A percentile compares a stretch with the other conserved stretches of the same genome.
Evolutionary conservation across 2,329 filamentous ascomycete genomes (phyloP).

Genomic region (Colletotrichum tabaci): DNA sequence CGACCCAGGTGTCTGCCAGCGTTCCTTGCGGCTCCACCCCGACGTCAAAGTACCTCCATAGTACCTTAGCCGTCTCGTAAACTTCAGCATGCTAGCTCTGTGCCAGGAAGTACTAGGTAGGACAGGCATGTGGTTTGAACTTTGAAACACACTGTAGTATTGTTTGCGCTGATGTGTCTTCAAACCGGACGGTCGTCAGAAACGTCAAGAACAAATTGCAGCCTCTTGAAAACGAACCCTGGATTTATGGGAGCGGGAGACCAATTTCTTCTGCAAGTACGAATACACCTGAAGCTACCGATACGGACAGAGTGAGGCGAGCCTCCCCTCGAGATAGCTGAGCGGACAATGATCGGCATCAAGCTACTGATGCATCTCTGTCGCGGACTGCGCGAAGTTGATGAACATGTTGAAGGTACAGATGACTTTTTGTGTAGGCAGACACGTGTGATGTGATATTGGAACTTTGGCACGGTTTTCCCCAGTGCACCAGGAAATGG

Average conservation of each 20-base stretch:
- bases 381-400: not conserved
- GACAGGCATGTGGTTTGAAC: slow-evolving; percentile 36
- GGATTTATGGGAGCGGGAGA: slow-evolving; percentile 22
- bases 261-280: slow-evolving; percentile 22
- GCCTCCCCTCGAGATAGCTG: slow-evolving; percentile 33
- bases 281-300: slow-evolving; percentile 1
- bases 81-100: slow-evolving; percentile 14
- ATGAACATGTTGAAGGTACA: not conserved
- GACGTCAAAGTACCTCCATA: not conserved
- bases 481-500: not conserved
- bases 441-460: not conserved
- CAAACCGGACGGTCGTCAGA: slow-evolving; percentile 39
- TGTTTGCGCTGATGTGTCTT: slow-evolving; percentile 41
- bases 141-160: slow-evolving; percentile 41
- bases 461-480: not conserved
- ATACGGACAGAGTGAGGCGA: slow-evolving; percentile 7
- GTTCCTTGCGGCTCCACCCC: slow-evolving; percentile 39
- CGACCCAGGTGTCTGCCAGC: slow-evolving; percentile 12
- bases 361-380: slow-evolving; percentile 7
- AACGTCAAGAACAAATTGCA: slow-evolving; percentile 35
- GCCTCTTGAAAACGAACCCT: slow-evolving; percentile 18
- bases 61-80: slow-evolving; percentile 1
- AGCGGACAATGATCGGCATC: slow-evolving; percentile 33
- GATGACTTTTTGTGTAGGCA: not conserved
- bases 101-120: slow-evolving; percentile 26